Base-by-base conservation (phyloP, 345 rosid species). In the Euphorbia pulcherrima region DNA sequence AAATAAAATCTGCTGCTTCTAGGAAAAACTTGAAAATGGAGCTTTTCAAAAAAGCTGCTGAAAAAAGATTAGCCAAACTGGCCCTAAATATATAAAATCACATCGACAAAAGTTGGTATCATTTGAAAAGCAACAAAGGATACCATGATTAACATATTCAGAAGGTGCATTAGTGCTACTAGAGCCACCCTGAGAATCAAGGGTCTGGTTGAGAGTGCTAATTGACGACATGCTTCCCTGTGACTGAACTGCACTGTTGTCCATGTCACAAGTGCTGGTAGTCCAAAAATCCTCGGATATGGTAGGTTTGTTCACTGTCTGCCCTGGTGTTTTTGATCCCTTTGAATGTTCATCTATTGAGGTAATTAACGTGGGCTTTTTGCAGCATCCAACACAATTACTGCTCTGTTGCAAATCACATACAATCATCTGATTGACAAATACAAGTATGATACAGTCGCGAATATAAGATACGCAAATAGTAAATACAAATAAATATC, bases 321-420 rank as follows among this genome's bases (percentile, higher is more conserved):
- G 53, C 24, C 53, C 59, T 56, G 23, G 65, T 27, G 23, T 58
- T 29, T 57, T 47, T 24, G 54, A 29, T 23, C 51, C 65, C 59
- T 63, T 68, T 35, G 78, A 58, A 20, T 18, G 53, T 24, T 62
- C 48, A 72, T 48, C 61, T 58, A 35, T 30, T n/a, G 61, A 63
- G 39, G 41, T 54, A 62, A 62, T 56, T 39, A 64, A 58, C 24
- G 24, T 26, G 54, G 78, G 78, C 44, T 74, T 74, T 35, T 40
- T 50, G 52, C 37, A 48, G 73, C 73, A 48, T 68, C 78, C 73
- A 74, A 74, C 61, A 74, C 78, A 74, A 39, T 64, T 77, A 83
- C 93, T 88, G 93, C 82, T 82, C 93, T 88, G 93, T 90, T 83
- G 73, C 96, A 85, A 90, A 85, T 72, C 68, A 69, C 56, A 72